phyloP scores from a whole-genome alignment of 2,329 filamentous ascomycete genomes.

The Colletotrichum sp. region DNA sequence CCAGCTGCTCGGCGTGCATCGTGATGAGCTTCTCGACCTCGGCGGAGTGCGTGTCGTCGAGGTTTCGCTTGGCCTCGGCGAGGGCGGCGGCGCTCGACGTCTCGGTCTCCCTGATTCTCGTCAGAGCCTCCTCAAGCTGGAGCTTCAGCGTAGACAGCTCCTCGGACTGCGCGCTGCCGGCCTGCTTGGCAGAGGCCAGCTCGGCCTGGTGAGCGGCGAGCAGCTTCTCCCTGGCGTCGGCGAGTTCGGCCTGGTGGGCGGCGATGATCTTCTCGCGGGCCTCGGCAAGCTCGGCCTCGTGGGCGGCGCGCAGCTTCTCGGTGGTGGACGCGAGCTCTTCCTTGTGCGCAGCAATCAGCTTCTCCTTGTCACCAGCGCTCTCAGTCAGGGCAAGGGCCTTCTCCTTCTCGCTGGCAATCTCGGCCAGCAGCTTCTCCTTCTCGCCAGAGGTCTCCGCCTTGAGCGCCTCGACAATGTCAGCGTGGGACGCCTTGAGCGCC shows the following conservation, averaged over 20 bases:
- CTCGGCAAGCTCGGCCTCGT: conserved; percentile 33
- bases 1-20: conserved; percentile 46
- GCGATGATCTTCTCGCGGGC: conserved; percentile 43
- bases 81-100: conserved; percentile 47
- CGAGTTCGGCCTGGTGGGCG: conserved; percentile 45
- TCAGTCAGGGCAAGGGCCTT: conserved; percentile 46
- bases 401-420: conserved; percentile 43
- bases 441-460: conserved; percentile 44
- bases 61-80: conserved; percentile 48
- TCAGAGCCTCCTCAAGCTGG: conserved; percentile 34
- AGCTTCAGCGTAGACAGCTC: conserved; percentile 40
- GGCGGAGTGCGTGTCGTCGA: conserved; percentile 48
- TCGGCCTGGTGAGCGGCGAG: conserved; percentile 36
- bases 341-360: conserved; percentile 34
- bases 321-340: conserved; percentile 33
- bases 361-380: conserved; percentile 41
- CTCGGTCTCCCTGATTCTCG: conserved; percentile 39
- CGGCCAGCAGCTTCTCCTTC: conserved; percentile 37
- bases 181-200: conserved; percentile 33
- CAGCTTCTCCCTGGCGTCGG: conserved; percentile 40
- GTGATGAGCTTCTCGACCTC: conserved; percentile 53
- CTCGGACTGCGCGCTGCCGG: conserved; percentile 36
- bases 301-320: conserved; percentile 32
- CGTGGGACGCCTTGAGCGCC: conserved; percentile 48
- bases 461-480: conserved; percentile 44